Evolutionary conservation across 192 early-diverging fungal genomes (phyloP), one percentile per base, ranked within the genome.

Genomic region (Mortierella hygrophila): DNA sequence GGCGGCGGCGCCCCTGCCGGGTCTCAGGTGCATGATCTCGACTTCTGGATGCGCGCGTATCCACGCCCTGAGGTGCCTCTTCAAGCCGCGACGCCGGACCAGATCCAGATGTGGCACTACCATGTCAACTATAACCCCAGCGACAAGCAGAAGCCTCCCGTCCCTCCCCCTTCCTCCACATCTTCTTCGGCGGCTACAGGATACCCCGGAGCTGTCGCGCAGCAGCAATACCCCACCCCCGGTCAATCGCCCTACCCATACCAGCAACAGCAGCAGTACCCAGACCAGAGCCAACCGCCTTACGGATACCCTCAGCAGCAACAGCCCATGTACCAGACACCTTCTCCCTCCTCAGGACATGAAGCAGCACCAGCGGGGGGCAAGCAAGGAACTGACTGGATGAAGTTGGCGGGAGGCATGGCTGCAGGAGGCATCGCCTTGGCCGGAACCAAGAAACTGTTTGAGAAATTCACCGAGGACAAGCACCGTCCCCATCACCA

Each of bases 381-480:
- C 32, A 72, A 72, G 44, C 70, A 74, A 52, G 76, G 76, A 65
- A 37, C 26, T 1, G 82, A 83, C 38, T 83, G 82, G 82, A 78
- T 78, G 82, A 77, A 83, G 63, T 16, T 83, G 7, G 82, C 82
- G 15, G 82, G 82, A 54, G 76, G 82, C 46, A 72, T 77, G 57
- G 82, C 82, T 23, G 82, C 82, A 29, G 82, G 82, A 11, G 82
- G 82, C n/a, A 23, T 83, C 15, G 76, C 82, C 15, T 41, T 83
- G 20, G 57, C 40, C 7, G 82, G 82, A 4, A 49, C 76, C 60
- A 83, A 78, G 40, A 83, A 78, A 46, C 20, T 83, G 71, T 73
- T 83, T 60, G 81, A 63, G 21, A 71, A 72, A 38, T 72, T 82
- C 29, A 82, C 81, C 37, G 75, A 82, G 8, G 47, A 79, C 40